Conservation (phyloP, 352 stramenopile genomes). For the Pythium myriotylum region DNA sequence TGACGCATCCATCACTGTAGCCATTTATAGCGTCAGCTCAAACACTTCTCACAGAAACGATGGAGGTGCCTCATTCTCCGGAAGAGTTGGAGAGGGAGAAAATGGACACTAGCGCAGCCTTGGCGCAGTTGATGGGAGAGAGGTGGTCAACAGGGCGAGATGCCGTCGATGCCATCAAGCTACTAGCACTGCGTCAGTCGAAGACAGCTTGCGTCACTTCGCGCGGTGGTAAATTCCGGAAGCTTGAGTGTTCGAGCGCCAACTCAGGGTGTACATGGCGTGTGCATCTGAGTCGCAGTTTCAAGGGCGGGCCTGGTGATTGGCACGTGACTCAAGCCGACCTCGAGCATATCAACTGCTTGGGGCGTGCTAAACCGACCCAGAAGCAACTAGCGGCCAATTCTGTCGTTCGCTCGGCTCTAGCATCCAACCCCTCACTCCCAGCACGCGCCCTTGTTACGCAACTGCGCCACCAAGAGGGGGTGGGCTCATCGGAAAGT, state of each 20-base stretch:
- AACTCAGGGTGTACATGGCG: conserved; percentile 7
- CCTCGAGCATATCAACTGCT: conserved; percentile 12
- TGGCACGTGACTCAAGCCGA: conserved; percentile 11
- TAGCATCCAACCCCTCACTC: conserved; percentile 5
- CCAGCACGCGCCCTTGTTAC: conserved; percentile 1
- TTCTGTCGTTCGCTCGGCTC: conserved; percentile 1
- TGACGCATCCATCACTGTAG: conserved; percentile 8
- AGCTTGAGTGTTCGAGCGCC: conserved; percentile 6
- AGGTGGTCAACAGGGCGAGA: conserved; percentile 8
- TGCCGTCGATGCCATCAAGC: conserved; percentile 8
- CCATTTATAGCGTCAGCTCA: conserved; percentile 14
- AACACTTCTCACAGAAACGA: conserved; percentile 1
- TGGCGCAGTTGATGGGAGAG: conserved; percentile 9
- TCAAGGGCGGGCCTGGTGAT: conserved; percentile 3
- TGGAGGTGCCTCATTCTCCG: conserved; percentile 2
- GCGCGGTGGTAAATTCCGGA: conserved; percentile 10
- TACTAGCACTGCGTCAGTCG: conserved; percentile 7
- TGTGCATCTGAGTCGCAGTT: conserved; percentile 4
- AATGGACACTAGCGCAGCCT: conserved; percentile 4
- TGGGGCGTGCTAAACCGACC: conserved; percentile 3
- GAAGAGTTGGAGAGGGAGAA: neutral
- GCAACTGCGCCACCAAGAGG: conserved; percentile 9
- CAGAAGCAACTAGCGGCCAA: conserved; percentile 3
- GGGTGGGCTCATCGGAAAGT: neutral
- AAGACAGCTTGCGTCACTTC: conserved; percentile 13